Conservation (phyloP, 2,329 filamentous ascomycete genomes). For the Penicillium sp. region DNA sequence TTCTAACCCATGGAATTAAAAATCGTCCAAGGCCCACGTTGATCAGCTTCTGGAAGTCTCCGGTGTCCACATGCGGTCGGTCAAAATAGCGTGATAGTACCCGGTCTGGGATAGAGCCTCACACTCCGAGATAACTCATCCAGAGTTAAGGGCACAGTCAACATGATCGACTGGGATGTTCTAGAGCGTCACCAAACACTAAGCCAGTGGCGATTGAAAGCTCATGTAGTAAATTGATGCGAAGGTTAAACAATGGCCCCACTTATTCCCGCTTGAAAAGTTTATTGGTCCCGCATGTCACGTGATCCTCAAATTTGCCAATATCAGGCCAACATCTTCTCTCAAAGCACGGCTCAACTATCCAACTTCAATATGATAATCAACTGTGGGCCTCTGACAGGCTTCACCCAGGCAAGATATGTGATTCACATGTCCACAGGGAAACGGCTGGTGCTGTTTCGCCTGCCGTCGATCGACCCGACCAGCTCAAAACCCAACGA, state of each 20-base stretch:
- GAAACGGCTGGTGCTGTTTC: conserved; percentile 49
- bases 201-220: no score
- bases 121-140: no score
- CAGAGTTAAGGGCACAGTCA: no score
- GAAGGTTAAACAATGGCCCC: neutral
- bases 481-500: conserved; percentile 32
- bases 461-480: conserved; percentile 43
- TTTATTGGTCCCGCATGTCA: neutral
- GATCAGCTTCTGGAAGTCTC: no score
- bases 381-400: conserved; percentile 30
- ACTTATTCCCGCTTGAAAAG: neutral
- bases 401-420: conserved; percentile 44
- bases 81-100: no score
- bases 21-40: no score
- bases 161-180: no score
- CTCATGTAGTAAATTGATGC: neutral
- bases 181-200: no score
- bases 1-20: no score
- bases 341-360: neutral
- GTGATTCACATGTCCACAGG: conserved; percentile 45
- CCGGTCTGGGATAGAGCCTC: no score
- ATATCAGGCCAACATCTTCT: neutral
- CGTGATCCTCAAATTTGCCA: neutral
- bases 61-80: no score
- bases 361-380: conserved; percentile 20